These are phyloP conservation scores for Pseudisothecium myosuroides DNA, from an alignment of 225 moss, liverwort and hornwort genomes.

Conservation along the genomic window DNA sequence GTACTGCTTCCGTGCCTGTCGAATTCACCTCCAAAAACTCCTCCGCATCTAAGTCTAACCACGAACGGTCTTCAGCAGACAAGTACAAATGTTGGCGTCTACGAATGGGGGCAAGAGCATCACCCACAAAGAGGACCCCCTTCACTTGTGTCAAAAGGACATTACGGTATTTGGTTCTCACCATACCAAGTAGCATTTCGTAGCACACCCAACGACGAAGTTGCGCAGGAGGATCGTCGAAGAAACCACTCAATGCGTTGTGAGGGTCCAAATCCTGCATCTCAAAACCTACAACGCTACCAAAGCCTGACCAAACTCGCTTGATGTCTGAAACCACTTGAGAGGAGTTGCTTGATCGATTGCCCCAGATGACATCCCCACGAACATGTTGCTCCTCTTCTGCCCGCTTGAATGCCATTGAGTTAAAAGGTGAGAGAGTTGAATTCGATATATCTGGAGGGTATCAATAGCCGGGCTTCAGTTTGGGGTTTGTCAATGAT, in stretches of 20 bases:
- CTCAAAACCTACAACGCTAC: conserved; percentile 64
- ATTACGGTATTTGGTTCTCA: conserved; percentile 34
- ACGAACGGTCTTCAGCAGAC: conserved; percentile 45
- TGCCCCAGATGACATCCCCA: conserved; percentile 51
- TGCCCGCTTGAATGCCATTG: conserved; percentile 43
- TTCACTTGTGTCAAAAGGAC: conserved; percentile 50
- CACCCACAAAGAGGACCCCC: conserved; percentile 50
- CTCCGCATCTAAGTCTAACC: conserved; percentile 36
- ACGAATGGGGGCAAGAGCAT: conserved; percentile 32
- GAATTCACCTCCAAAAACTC: not conserved
- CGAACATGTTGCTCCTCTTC: conserved; percentile 48
- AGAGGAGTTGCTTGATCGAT: not conserved
- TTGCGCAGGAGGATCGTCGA: conserved; percentile 51
- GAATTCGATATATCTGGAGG: conserved; percentile 16
- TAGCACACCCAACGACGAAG: conserved; percentile 81
- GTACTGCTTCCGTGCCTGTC: not conserved
- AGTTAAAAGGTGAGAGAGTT: conserved; percentile 45
- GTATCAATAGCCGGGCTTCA: not conserved
- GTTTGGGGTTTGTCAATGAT: not conserved
- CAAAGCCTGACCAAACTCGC: conserved; percentile 45
- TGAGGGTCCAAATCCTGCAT: conserved; percentile 79
- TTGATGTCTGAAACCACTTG: not conserved
- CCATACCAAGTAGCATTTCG: conserved; percentile 76
- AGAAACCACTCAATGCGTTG: conserved; percentile 48
- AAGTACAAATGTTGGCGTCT: conserved; percentile 32